A percentile compares a stretch with the other conserved stretches of the same genome.
These are phyloP conservation scores for Aspergillus uvarum DNA, from an alignment of 2,329 filamentous ascomycete species.

Conservation along the genomic window DNA sequence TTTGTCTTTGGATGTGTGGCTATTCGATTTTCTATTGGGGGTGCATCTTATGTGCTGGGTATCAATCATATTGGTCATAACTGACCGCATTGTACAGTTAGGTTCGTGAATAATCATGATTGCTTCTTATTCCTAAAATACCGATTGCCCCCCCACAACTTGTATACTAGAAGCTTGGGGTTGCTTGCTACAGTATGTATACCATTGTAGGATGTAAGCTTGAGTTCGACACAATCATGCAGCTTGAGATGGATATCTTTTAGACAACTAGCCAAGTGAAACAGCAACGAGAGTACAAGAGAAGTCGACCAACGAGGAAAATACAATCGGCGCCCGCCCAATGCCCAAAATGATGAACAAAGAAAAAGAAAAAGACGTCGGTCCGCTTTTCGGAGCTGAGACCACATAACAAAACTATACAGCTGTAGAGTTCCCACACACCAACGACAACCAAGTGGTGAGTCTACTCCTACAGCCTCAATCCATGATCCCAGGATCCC, in stretches of 20 bases:
- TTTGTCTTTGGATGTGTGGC: background rate
- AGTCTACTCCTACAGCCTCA: background rate
- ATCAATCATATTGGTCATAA: background rate
- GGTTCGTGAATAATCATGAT: background rate
- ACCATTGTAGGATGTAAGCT: background rate
- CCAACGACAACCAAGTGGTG: too few relatives aligned
- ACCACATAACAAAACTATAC: background rate
- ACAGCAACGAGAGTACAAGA: background rate
- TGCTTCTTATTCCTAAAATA: too few relatives aligned
- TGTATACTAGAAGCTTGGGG: too few relatives aligned
- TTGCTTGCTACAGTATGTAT: too few relatives aligned
- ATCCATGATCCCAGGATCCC: background rate
- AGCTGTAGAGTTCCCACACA: too few relatives aligned
- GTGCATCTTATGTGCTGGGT: background rate
- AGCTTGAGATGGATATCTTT: background rate
- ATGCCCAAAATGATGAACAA: constrained; percentile 16
- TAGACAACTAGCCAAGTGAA: constrained; percentile 1
- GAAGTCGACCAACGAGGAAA: constrained; percentile 9
- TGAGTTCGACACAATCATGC: background rate
- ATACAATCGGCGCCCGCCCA: constrained; percentile 18
- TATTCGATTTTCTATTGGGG: background rate
- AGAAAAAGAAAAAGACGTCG: constrained; percentile 2
- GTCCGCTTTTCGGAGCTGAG: background rate
- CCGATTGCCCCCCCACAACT: too few relatives aligned
- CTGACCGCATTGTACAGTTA: background rate